Conservation (phyloP, 352 stramenopile genomes). For the Globisporangium cederbergense region DNA sequence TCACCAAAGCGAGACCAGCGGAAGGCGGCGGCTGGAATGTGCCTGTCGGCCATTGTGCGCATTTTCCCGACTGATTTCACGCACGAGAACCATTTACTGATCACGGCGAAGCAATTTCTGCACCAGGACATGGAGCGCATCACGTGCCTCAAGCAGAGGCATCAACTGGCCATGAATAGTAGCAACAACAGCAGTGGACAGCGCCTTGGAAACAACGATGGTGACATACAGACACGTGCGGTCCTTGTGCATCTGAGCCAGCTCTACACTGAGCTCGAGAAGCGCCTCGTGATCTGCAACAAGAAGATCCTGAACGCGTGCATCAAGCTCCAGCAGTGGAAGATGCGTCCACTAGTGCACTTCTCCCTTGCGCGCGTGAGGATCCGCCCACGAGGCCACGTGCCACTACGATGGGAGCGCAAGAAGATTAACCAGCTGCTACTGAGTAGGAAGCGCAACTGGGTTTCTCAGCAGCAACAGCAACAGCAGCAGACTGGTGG, state of each 20-base stretch:
- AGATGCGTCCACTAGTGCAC: neutral
- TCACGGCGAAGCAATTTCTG: slow-evolving; percentile 60
- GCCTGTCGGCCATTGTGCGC: slow-evolving; percentile 39
- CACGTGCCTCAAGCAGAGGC: slow-evolving; percentile 16
- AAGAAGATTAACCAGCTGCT: slow-evolving; percentile 25
- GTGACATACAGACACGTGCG: slow-evolving; percentile 24
- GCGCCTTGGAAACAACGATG: neutral
- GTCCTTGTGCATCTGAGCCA: slow-evolving; percentile 51
- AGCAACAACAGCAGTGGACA: neutral
- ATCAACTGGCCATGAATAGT: slow-evolving; percentile 11
- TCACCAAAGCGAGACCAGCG: neutral
- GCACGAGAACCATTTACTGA: slow-evolving; percentile 47
- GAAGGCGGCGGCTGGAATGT: neutral
- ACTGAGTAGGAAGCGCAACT: neutral
- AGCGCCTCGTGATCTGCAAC: slow-evolving; percentile 59
- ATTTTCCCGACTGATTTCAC: slow-evolving; percentile 43
- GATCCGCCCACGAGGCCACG: slow-evolving; percentile 46
- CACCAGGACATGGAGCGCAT: slow-evolving; percentile 51
- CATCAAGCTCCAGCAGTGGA: slow-evolving; percentile 38
- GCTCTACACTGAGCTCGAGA: slow-evolving; percentile 37
- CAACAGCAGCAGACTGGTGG: neutral
- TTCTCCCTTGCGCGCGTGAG: slow-evolving; percentile 33
- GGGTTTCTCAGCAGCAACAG: neutral
- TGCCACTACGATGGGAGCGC: slow-evolving; percentile 35
- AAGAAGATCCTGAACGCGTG: slow-evolving; percentile 53